Evolutionary conservation across 2,329 filamentous ascomycete genomes (phyloP).

Genomic region (Aspergillus aculeatus): DNA sequence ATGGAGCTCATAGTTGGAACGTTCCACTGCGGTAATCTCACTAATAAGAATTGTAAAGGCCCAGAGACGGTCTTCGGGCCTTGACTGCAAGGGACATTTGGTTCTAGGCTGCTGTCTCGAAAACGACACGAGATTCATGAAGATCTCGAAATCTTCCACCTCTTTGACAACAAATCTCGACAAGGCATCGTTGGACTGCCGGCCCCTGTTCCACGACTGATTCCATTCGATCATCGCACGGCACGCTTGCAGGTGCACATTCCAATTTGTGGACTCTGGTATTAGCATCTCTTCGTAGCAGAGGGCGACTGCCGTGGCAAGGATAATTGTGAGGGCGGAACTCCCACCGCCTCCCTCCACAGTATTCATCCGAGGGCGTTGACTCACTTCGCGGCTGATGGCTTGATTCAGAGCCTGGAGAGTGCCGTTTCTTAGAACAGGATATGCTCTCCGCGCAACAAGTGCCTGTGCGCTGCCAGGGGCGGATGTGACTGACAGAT

Average conservation of each 20-base stretch:
- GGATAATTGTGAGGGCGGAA: slow-evolving; percentile 2
- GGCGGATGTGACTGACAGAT: slow-evolving; percentile 14
- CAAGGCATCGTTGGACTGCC: slow-evolving; percentile 1
- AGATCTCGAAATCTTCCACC: slow-evolving; percentile 17
- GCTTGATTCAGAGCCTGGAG: slow-evolving; percentile 10
- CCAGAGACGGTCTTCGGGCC: slow-evolving; percentile 8
- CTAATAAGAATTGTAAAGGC: slow-evolving; percentile 13
- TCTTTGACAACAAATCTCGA: slow-evolving; percentile 18
- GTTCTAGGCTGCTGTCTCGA: not conserved
- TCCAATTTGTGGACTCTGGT: slow-evolving; percentile 18
- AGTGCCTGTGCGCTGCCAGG: not conserved
- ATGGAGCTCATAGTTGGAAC: slow-evolving; percentile 2
- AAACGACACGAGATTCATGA: slow-evolving; percentile 12
- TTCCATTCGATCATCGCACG: slow-evolving; percentile 15
- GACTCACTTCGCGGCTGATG: slow-evolving; percentile 10
- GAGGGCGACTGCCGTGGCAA: slow-evolving; percentile 16
- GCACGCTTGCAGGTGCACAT: slow-evolving; percentile 18
- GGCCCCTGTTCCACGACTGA: not conserved
- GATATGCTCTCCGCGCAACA: not conserved
- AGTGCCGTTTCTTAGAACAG: slow-evolving; percentile 1
- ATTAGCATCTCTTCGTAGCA: slow-evolving; percentile 19
- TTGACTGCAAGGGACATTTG: not conserved
- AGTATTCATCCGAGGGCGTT: not conserved
- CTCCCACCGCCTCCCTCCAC: slow-evolving; percentile 1
- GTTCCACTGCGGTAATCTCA: slow-evolving; percentile 15